Conservation (phyloP, 805 yeast genomes). For the Lachancea waltii region DNA sequence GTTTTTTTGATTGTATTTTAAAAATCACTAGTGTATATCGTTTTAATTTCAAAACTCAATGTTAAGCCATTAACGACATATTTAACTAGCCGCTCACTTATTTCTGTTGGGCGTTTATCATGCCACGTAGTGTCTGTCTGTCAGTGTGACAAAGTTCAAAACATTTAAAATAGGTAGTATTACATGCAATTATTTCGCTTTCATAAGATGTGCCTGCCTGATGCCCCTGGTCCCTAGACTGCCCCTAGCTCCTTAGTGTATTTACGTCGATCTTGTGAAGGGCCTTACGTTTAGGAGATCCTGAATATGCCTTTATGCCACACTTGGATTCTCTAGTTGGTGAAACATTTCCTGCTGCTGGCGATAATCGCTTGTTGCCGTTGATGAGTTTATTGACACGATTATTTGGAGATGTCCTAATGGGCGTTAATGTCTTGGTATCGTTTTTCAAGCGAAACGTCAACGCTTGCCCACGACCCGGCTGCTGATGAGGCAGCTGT, state of each 20-base stretch:
- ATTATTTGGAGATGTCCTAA: slow-evolving; percentile 29
- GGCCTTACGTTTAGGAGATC: background rate
- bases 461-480: slow-evolving; percentile 26
- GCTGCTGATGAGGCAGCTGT: slow-evolving; percentile 1
- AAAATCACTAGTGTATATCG: slow-evolving; percentile 5
- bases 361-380: slow-evolving; percentile 11
- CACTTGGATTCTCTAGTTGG: slow-evolving; percentile 5
- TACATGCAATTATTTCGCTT: too few relatives aligned
- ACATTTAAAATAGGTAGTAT: too few relatives aligned
- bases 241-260: slow-evolving; percentile 4
- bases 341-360: slow-evolving; percentile 7
- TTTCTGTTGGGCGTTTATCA: too few relatives aligned
- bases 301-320: background rate
- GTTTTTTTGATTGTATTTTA: slow-evolving; percentile 11
- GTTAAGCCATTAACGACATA: background rate
- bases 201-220: too few relatives aligned
- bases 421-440: slow-evolving; percentile 26
- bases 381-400: slow-evolving; percentile 31
- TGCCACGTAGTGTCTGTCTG: too few relatives aligned
- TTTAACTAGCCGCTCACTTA: too few relatives aligned
- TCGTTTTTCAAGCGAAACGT: slow-evolving; percentile 31
- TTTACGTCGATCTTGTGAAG: slow-evolving; percentile 10
- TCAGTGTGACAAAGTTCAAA: too few relatives aligned
- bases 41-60: slow-evolving; percentile 3
- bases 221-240: background rate